These are phyloP conservation scores for Cochlearia excelsa DNA, from an alignment of 345 rosid species.

Conservation along the genomic window DNA sequence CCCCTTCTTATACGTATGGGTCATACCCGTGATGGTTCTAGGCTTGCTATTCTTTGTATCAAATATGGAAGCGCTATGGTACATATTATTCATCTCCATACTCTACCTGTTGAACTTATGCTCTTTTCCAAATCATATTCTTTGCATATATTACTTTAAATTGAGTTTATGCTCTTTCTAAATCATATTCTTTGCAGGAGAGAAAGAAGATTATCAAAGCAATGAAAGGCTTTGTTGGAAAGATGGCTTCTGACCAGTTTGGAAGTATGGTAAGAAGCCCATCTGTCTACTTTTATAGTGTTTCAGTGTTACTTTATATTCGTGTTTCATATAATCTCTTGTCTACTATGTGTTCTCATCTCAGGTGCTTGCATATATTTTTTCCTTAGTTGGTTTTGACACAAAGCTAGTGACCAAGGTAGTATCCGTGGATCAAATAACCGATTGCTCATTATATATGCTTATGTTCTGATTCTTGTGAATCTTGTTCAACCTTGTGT, in stretches of 20 bases:
- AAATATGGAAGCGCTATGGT: constrained; percentile 98
- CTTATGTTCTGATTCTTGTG: constrained; percentile 19
- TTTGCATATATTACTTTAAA: not conserved
- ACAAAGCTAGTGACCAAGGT: constrained; percentile 89
- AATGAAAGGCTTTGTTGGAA: constrained; percentile 64
- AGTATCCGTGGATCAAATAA: constrained; percentile 20
- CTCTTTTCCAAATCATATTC: too few relatives aligned
- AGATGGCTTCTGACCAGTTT: constrained; percentile 67
- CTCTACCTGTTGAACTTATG: too few relatives aligned
- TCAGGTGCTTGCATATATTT: constrained; percentile 73
- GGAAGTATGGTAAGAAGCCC: constrained; percentile 67
- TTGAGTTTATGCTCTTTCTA: constrained; percentile 6
- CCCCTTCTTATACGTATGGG: constrained; percentile 86
- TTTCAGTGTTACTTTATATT: constrained; percentile 6
- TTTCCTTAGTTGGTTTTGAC: constrained; percentile 74
- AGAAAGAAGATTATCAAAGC: constrained; percentile 88
- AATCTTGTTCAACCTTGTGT: constrained; percentile 32
- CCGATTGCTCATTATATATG: constrained; percentile 6
- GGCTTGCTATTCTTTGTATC: constrained; percentile 74
- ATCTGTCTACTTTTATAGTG: constrained; percentile 1
- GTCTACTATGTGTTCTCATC: constrained; percentile 33
- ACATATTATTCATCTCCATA: not conserved
- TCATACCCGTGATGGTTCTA: constrained; percentile 92
- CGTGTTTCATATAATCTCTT: constrained; percentile 14
- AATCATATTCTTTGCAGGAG: constrained; percentile 51